Base-by-base conservation (phyloP, 108 stramenopile genomes). In the Poteriospumella lacustris region DNA sequence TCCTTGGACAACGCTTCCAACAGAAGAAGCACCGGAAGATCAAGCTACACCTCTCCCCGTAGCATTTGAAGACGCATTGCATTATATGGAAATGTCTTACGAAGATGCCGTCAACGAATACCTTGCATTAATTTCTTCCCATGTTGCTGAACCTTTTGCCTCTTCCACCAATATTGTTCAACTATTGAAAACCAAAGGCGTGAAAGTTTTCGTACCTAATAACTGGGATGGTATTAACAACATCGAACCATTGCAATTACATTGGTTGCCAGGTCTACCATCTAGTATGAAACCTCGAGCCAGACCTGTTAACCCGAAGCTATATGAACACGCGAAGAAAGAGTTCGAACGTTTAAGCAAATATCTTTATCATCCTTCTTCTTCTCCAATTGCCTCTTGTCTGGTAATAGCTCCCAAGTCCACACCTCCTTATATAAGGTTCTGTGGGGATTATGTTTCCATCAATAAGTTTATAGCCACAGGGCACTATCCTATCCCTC, bases 401-500 rank as follows among this genome's bases (percentile, higher is more conserved):
- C 41, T 73, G 3, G 47, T 56, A 5, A 56, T 73, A 28, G 70
- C 70, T 56, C 70, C 70, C 12, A 73, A 73, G 41, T n/a, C 70
- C 3, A 73, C 70, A 3, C 12, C 12, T 15, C 12, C 70, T 26
- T 73, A 15, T 42, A 73, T 73, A 24, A 36, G 70, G 24, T 56
- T 42, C 19, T 73, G 70, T 73, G 36, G 70, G 9, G 70, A 73
- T 56, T 73, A 73, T 73, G 44, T 44, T 19, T 24, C 47, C 33
- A 73, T 73, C 33, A 38, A 73, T 42, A 73, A 73, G 47, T 73
- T 33, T 42, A 73, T 73, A 9, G 70, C 12, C 5, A 73, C 47
- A 9, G 44, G 44, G 24, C 70, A 73, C 24, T 73, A 73, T 33
- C 47, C 43, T 9, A 73, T 73, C 36, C 70, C 70, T 3, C 43